A percentile compares a stretch with the other conserved stretches of the same genome.
Evolutionary conservation across 306 rosid genomes (phyloP).

Genomic region (Trifolium pratense): DNA sequence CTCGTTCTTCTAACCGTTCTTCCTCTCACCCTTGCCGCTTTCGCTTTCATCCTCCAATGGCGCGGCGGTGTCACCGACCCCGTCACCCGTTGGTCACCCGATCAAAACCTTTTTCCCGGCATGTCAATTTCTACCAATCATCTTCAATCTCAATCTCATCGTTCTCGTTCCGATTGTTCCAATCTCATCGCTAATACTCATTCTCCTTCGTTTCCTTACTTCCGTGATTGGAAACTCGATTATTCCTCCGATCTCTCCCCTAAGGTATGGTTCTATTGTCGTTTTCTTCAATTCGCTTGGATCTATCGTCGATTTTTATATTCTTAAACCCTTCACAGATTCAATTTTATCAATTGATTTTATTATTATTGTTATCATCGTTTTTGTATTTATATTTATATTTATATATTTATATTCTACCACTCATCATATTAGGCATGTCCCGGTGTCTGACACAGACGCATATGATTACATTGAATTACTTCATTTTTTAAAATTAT

Average conservation of each 20-base stretch:
- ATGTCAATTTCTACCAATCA: slow-evolving; percentile 47
- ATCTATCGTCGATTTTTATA: neutral
- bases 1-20: slow-evolving; percentile 68
- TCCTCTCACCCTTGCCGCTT: slow-evolving; percentile 71
- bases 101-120: slow-evolving; percentile 71
- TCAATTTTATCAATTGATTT: neutral
- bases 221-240: slow-evolving; percentile 68
- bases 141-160: slow-evolving; percentile 1
- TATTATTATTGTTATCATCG: neutral
- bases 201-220: slow-evolving; percentile 76
- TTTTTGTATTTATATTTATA: neutral
- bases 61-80: slow-evolving; percentile 90
- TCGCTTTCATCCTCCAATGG: slow-evolving; percentile 93
- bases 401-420: neutral
- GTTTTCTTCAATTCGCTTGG: slow-evolving; percentile 30
- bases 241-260: slow-evolving; percentile 68
- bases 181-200: slow-evolving; percentile 53
- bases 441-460: too few species aligned
- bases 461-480: too few species aligned
- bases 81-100: slow-evolving; percentile 74
- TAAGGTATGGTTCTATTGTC: slow-evolving; percentile 50
- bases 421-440: too few species aligned
- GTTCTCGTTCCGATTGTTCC: slow-evolving; percentile 57
- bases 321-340: slow-evolving; percentile 33
- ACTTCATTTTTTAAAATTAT: too few species aligned